These are phyloP conservation scores for Candida palmyrensis DNA, from an alignment of 805 yeast genomes.

Conservation along the genomic window DNA sequence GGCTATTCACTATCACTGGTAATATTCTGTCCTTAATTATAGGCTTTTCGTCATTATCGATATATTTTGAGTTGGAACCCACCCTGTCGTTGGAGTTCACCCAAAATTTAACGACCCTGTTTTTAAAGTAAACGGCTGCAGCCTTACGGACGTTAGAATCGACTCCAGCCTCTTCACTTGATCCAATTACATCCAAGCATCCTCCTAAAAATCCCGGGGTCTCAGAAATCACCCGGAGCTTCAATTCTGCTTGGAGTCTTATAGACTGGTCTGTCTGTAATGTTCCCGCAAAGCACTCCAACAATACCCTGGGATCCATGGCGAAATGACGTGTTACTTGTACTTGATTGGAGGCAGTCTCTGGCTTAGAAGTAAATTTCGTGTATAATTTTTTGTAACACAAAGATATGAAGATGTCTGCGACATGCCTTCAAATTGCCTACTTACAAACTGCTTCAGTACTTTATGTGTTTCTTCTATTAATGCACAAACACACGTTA, in stretches of 20 bases:
- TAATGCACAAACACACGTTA: too few species aligned
- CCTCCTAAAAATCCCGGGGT: constrained; percentile 76
- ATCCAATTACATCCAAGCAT: constrained; percentile 68
- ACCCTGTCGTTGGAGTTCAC: constrained; percentile 14
- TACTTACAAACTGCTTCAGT: too few species aligned
- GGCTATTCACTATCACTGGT: constrained; percentile 47
- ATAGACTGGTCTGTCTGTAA: constrained; percentile 58
- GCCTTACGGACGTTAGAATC: constrained; percentile 51
- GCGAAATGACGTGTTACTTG: too few species aligned
- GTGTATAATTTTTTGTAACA: too few species aligned
- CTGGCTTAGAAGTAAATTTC: too few species aligned
- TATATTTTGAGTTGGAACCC: constrained; percentile 16
- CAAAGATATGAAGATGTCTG: too few species aligned
- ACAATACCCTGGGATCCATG: constrained; percentile 68
- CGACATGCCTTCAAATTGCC: too few species aligned
- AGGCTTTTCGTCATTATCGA: constrained; percentile 71
- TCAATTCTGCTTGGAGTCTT: constrained; percentile 66
- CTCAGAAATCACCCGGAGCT: constrained; percentile 52
- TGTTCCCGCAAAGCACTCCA: constrained; percentile 76
- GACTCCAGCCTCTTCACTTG: constrained; percentile 30
- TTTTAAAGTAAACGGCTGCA: constrained; percentile 80
- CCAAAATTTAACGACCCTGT: constrained; percentile 68
- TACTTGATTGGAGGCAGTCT: too few species aligned
- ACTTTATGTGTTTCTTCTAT: not conserved
- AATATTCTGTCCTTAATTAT: constrained; percentile 65